Conservation (phyloP, 2,329 filamentous ascomycete species). For the Cytospora piceicola region DNA sequence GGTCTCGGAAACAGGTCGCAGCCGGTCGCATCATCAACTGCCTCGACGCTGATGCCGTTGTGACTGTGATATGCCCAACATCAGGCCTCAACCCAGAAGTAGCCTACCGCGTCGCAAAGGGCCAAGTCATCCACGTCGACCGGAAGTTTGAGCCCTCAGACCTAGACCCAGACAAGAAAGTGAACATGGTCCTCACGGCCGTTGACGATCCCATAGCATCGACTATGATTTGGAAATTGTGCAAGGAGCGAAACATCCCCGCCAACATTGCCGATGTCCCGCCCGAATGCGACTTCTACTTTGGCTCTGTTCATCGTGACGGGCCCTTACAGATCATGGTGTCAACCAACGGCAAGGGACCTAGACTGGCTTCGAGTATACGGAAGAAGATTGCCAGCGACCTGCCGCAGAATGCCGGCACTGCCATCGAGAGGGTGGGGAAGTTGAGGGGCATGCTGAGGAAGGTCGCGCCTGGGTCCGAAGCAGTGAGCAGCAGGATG, state of each 20-base stretch:
- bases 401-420: slow-evolving; percentile 79
- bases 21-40: slow-evolving; percentile 92
- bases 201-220: slow-evolving; percentile 94
- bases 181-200: slow-evolving; percentile 92
- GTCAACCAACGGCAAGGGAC: slow-evolving; percentile 95
- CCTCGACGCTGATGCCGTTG: slow-evolving; percentile 90
- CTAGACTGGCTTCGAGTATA: slow-evolving; percentile 85
- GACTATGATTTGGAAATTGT: slow-evolving; percentile 87
- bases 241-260: slow-evolving; percentile 80
- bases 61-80: slow-evolving; percentile 81
- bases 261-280: slow-evolving; percentile 98
- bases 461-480: slow-evolving; percentile 70
- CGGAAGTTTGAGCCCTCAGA: slow-evolving; percentile 86
- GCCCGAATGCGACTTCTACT: slow-evolving; percentile 97
- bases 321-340: slow-evolving; percentile 98
- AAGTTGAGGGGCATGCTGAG: slow-evolving; percentile 78
- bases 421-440: slow-evolving; percentile 84
- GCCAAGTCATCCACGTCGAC: slow-evolving; percentile 79
- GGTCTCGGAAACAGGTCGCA: slow-evolving; percentile 70
- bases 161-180: slow-evolving; percentile 73
- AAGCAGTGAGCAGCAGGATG: slow-evolving; percentile 87
- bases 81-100: slow-evolving; percentile 88
- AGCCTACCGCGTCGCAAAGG: slow-evolving; percentile 73
- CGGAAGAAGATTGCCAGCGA: slow-evolving; percentile 77
- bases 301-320: slow-evolving; percentile 92